Percentiles rank a stretch among this genome's conserved stretches.
These are phyloP conservation scores for Combretum micranthum DNA, from an alignment of 345 rosid genomes.

Conservation along the genomic window DNA sequence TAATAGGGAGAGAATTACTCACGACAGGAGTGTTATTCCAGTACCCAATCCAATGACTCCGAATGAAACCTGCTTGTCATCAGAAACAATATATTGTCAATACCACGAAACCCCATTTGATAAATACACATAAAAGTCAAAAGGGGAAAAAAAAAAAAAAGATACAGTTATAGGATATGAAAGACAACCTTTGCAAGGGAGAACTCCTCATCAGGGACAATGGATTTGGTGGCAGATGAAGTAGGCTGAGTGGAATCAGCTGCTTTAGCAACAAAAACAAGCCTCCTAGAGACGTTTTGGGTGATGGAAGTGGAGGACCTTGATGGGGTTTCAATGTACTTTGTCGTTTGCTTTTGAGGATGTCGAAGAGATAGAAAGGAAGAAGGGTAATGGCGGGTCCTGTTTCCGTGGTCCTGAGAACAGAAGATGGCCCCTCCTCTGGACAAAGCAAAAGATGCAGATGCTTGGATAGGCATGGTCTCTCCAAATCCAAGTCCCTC, in stretches of 20 bases:
- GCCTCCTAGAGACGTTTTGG: slow-evolving; percentile 12
- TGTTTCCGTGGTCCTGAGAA: slow-evolving; percentile 11
- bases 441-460: slow-evolving; percentile 8
- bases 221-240: slow-evolving; percentile 30
- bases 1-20: slow-evolving; percentile 23
- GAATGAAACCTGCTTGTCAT: slow-evolving; percentile 65
- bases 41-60: slow-evolving; percentile 82
- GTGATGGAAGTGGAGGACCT: slow-evolving; percentile 2
- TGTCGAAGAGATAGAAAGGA: slow-evolving; percentile 27
- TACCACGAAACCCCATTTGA: not conserved
- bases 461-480: slow-evolving; percentile 24
- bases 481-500: not conserved
- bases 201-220: slow-evolving; percentile 68
- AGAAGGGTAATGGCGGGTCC: slow-evolving; percentile 14
- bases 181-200: slow-evolving; percentile 66
- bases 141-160: not conserved
- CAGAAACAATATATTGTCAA: not conserved
- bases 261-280: slow-evolving; percentile 33
- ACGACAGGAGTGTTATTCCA: slow-evolving; percentile 78
- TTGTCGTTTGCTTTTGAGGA: slow-evolving; percentile 10
- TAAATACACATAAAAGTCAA: not conserved
- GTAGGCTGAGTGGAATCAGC: slow-evolving; percentile 69
- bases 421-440: slow-evolving; percentile 20
- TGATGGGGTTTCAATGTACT: slow-evolving; percentile 10
- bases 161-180: not conserved